Base-by-base conservation (phyloP, 164 flowering plant genomes). In the Amborella trichopoda region DNA sequence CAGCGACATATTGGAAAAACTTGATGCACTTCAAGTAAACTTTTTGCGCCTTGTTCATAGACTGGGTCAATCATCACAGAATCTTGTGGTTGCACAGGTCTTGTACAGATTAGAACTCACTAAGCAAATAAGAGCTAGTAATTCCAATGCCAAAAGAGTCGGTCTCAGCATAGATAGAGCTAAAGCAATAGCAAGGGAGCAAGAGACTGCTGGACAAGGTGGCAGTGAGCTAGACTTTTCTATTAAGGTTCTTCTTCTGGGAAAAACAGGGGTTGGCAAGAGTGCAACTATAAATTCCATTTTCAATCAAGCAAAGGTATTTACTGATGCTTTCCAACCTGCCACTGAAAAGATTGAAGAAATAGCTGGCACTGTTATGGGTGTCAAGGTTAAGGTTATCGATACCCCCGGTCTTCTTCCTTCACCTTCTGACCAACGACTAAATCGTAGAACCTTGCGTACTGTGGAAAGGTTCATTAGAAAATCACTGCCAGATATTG, bases 261-360 rank as follows among this genome's bases (percentile, higher is more conserved):
- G 99, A 4, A 85, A 74, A 73, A 83, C 95, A 26, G 99, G 99
- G 10, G 88, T 81, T 41, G 97, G 97, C 42, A 93, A 93, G 70
- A 93, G 99, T 66, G 83, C 99, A 20, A 88, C 96, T 19, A 81
- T 88, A 68, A 93, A 93, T 64, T 88, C 99, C 13, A 66, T 93
- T 26, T 74, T 93, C 55, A 73, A 71, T 63, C 80, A 81, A 60
- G 22, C 62, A 2, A 83, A 75, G 61, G 69, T 69, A 6, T 38
- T 14, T 10, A 93, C 95, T 3, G 56, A 81, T 78, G 95, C 99
- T 17, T 93, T 93, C 53, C 71, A 44, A 48, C 94, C 96, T 44
- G 74, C 83, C 52, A 93, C 99, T 11, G 59, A 72, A 55, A 49
- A 34, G 48, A 69, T 93, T 50, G 66, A 48, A 41, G 94, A 88